Evolutionary conservation across 78 protist species (phyloP).

Genomic region (Dictyostelium intermedium): DNA sequence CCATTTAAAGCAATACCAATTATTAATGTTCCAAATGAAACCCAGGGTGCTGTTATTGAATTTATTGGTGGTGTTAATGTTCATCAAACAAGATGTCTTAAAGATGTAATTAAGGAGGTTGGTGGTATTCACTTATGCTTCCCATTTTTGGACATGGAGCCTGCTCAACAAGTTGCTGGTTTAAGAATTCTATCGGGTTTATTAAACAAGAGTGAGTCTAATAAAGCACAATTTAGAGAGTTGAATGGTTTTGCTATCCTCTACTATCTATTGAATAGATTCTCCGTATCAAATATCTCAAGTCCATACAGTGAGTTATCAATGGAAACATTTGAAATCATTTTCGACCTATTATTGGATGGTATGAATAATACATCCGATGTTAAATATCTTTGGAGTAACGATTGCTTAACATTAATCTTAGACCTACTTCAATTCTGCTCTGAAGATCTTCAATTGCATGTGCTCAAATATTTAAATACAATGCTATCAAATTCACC

Average conservation of each 20-base stretch:
- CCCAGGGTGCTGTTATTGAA: conserved; percentile 71
- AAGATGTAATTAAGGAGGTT: conserved; percentile 74
- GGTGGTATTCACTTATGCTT: conserved; percentile 79
- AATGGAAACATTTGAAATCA: conserved; percentile 74
- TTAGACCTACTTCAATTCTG: conserved; percentile 40
- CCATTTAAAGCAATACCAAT: neutral
- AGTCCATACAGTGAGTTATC: conserved; percentile 23
- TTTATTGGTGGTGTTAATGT: conserved; percentile 71
- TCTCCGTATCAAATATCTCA: neutral
- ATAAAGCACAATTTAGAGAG: conserved; percentile 72
- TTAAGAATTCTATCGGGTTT: conserved; percentile 65
- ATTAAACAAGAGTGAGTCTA: conserved; percentile 63
- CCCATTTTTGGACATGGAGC: conserved; percentile 75
- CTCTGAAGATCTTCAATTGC: conserved; percentile 59
- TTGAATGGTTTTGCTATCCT: conserved; percentile 68
- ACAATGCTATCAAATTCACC: conserved; percentile 32
- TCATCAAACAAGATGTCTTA: conserved; percentile 72
- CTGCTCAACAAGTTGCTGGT: conserved; percentile 81
- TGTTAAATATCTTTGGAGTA: conserved; percentile 50
- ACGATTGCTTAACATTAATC: conserved; percentile 44
- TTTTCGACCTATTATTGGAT: conserved; percentile 51
- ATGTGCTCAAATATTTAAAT: conserved; percentile 60
- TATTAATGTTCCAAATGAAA: conserved; percentile 50
- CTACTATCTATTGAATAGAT: conserved; percentile 41
- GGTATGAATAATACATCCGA: conserved; percentile 61